These are phyloP conservation scores for Pleurotus platypus DNA, from an alignment of 768 basidiomycete genomes.

Conservation along the genomic window DNA sequence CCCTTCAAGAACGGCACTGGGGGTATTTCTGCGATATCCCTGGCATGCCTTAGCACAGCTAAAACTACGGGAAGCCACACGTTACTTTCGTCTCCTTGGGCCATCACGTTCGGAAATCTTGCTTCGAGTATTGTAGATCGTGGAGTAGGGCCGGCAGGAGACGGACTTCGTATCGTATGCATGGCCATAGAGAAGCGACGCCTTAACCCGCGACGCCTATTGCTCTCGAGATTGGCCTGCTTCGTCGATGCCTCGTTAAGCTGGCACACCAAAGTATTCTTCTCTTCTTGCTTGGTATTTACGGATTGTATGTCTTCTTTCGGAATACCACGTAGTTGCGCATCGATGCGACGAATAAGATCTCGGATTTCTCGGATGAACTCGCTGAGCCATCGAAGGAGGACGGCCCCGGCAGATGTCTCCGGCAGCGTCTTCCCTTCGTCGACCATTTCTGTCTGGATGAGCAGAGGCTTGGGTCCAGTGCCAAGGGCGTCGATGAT, in stretches of 20 bases:
- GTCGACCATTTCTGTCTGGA: slow-evolving; percentile 7
- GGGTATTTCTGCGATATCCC: slow-evolving; percentile 4
- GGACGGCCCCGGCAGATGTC: slow-evolving; percentile 2
- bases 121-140: no score
- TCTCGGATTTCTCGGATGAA: slow-evolving; percentile 3
- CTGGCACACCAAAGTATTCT: not conserved
- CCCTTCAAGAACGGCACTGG: slow-evolving; percentile 5
- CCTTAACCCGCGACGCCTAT: not conserved
- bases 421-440: not conserved
- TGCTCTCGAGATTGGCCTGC: not conserved
- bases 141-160: not conserved
- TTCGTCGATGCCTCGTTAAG: not conserved
- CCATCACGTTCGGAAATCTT: not conserved
- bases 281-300: not conserved
- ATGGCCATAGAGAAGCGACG: not conserved
- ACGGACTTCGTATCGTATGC: not conserved
- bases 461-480: not conserved
- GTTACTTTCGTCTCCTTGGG: not conserved
- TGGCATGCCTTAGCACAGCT: not conserved
- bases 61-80: not conserved
- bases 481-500: not conserved
- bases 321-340: not conserved
- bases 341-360: slow-evolving; percentile 3
- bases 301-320: not conserved
- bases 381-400: slow-evolving; percentile 3